Conservation (phyloP, 345 rosid genomes). For the Euphorbia lathyris region DNA sequence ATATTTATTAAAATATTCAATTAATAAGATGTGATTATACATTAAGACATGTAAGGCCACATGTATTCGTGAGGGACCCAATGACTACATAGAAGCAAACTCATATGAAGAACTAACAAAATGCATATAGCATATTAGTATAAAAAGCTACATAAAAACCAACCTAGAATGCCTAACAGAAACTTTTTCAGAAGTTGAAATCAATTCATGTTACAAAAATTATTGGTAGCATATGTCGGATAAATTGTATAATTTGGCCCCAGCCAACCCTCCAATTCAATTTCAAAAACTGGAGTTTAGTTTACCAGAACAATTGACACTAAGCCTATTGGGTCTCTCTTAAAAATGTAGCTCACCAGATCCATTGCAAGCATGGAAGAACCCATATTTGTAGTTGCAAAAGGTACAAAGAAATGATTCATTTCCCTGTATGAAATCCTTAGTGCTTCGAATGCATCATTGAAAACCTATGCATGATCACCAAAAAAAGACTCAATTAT, state of each 20-base stretch:
- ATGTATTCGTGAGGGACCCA: not conserved
- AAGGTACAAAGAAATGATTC: constrained; percentile 96
- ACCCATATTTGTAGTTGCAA: constrained; percentile 98
- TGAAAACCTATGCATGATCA: constrained; percentile 58
- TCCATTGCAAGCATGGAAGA: constrained; percentile 99
- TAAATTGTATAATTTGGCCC: constrained; percentile 97
- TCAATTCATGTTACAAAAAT: constrained; percentile 64
- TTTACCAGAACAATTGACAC: constrained; percentile 8
- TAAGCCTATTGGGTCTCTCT: constrained; percentile 10
- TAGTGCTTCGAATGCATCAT: constrained; percentile 87
- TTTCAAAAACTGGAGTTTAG: constrained; percentile 18
- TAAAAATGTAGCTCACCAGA: constrained; percentile 53
- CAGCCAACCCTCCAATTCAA: constrained; percentile 83
- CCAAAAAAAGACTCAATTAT: constrained; percentile 2
- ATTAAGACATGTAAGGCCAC: not conserved
- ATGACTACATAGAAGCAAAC: not conserved
- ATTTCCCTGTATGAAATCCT: constrained; percentile 82
- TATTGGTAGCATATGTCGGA: constrained; percentile 93
- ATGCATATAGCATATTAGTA: not conserved
- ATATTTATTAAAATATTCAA: too few species aligned
- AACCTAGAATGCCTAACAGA: too few species aligned
- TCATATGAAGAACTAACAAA: not conserved
- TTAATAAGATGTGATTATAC: not conserved
- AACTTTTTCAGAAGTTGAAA: too few species aligned
- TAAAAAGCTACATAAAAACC: too few species aligned